phyloP scores from a whole-genome alignment of 2,329 filamentous ascomycete genomes.

The Boeremia exigua region DNA sequence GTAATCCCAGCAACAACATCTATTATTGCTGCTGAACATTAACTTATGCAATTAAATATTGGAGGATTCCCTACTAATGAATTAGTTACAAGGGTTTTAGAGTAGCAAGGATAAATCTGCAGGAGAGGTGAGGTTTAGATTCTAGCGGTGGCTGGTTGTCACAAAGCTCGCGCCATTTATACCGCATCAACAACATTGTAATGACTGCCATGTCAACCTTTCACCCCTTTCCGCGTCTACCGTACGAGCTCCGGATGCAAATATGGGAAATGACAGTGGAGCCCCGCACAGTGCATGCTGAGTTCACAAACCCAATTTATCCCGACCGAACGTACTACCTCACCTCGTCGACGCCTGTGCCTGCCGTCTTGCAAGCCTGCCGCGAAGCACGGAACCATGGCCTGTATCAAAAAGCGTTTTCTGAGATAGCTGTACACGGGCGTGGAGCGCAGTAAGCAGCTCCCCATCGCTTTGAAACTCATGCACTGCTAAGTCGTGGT shows the following conservation, averaged over 20 bases:
- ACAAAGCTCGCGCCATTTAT: no score
- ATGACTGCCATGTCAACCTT: not conserved
- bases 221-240: not conserved
- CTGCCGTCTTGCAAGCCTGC: not conserved
- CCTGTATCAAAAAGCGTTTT: constrained; percentile 55
- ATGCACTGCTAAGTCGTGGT: no score
- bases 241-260: not conserved
- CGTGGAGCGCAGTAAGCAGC: not conserved
- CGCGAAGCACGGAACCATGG: not conserved
- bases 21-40: no score
- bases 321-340: not conserved
- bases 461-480: no score
- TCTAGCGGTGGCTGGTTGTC: no score
- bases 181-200: no score
- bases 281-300: not conserved
- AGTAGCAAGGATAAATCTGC: no score
- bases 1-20: no score
- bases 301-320: not conserved
- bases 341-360: not conserved
- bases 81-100: no score
- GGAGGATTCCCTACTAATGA: no score
- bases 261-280: not conserved
- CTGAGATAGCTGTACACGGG: constrained; percentile 72
- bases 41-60: no score
- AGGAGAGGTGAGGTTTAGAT: no score